phyloP scores from a whole-genome alignment of 768 basidiomycete genomes.

The Arthromyces matolae region DNA sequence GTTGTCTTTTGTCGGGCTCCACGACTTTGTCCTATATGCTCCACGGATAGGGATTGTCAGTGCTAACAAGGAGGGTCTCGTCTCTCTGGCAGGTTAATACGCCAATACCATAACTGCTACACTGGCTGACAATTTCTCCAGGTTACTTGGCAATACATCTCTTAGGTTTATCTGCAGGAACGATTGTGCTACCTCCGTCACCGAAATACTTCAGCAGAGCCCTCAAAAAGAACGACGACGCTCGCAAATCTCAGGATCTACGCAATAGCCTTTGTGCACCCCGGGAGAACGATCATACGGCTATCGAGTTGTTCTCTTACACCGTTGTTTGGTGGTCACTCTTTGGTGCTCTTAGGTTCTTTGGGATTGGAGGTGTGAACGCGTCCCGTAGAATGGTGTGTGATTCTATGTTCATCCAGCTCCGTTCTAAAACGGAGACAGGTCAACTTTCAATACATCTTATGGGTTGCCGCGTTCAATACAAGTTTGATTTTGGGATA shows the following conservation, averaged over 20 bases:
- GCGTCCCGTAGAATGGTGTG: conserved; percentile 47
- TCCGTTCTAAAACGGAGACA: conserved; percentile 24
- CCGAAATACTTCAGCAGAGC: conserved; percentile 67
- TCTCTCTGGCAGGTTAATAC: conserved; percentile 64
- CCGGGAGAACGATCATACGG: conserved; percentile 69
- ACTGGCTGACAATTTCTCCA: conserved; percentile 19
- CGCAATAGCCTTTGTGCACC: conserved; percentile 25
- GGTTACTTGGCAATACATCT: conserved; percentile 92
- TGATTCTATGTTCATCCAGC: background rate
- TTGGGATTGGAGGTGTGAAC: conserved; percentile 38
- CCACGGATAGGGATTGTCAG: conserved; percentile 62
- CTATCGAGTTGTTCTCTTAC: conserved; percentile 74
- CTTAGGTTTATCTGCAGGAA: conserved; percentile 79
- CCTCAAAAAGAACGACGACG: conserved; percentile 29
- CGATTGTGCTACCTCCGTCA: conserved; percentile 72
- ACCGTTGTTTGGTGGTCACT: conserved; percentile 74
- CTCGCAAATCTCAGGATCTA: conserved; percentile 3
- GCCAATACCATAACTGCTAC: background rate
- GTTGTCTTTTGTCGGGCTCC: conserved; percentile 53
- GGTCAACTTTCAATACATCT: conserved; percentile 86
- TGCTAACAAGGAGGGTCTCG: conserved; percentile 89
- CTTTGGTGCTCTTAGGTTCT: conserved; percentile 36
- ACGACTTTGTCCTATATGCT: conserved; percentile 61
- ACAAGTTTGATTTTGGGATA: conserved; percentile 80
- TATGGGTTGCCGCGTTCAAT: conserved; percentile 91